Base-by-base conservation (phyloP, 208 protist species). In the Naegleria gruberi region DNA sequence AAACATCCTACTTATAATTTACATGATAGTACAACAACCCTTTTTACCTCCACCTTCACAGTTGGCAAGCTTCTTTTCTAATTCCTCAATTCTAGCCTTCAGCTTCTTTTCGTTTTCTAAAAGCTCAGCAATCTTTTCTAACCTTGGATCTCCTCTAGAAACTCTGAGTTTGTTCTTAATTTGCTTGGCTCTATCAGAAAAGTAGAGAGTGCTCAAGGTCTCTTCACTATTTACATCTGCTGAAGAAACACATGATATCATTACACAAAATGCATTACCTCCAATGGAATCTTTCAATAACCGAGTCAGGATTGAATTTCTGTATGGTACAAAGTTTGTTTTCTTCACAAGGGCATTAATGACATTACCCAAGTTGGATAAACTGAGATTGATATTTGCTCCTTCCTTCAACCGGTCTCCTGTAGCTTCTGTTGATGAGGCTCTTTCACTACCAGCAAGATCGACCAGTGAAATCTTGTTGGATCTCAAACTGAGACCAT, bases 381-480 rank as follows among this genome's bases (percentile, higher is more conserved):
- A 92, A 30, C 95, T 97, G 42, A 97, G 93, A 90, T 98, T 98
- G 87, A 98, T 98, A 90, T 96, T 97, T 89, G 95, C 96, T 51
- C 96, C 96, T 82, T 98, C 97, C 90, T 97, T 97, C 26, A 98
- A 93, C 47, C 96, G 97, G 51, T 97, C 94, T 8, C 97, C 82
- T 19, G 44, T 46, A n/a, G 43, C 46, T 82, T 91, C 95, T 34
- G 95, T 97, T 51, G 93, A 88, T 40, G 96, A 94, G 0, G 96
- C 96, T 5, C 96, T 90, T 92, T 98, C 96, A 40, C 95, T 97
- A 12, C 96, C 96, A 1, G 96, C 96, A 3, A 98, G 91, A 91
- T 97, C 96, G 46, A 93, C 94, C 81, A 97, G 96, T 45, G 95
- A 91, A 84, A 98, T 94, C 17, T 96, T 98, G 19, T 93, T 92